Evolutionary conservation across 2,329 filamentous ascomycete genomes (phyloP), one percentile per base, ranked within the genome.

Genomic region (Rhytidhysteron rufulum): DNA sequence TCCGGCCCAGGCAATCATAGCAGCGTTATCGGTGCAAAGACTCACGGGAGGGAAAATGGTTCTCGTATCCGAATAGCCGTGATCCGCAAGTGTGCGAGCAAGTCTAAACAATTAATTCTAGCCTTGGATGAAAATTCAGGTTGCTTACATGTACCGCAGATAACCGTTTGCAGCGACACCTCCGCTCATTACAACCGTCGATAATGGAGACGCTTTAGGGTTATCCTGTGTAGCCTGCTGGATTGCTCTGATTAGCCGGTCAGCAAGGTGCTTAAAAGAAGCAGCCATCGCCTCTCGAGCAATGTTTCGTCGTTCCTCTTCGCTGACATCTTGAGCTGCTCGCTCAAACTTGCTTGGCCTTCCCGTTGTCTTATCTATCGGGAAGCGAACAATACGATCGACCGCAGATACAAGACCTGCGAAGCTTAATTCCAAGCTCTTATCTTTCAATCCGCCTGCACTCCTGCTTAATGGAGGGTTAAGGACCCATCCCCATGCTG

Each of bases 1-100:
- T 0, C 85, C 93, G 1, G 90, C 75, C 91, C 93, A 97, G 2
- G 85, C 91, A 60, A 97, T 90, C 93, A 98, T 98, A 34, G 89
- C 88, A 10, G 93, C 93, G 65, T 98, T 97, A 58, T 98, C 93
- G 0, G 88, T 96, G 60, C 93, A 97, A 39, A 91, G 73, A 31
- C 74, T 72, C 8, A 79, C 66, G 3, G 89, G 89, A n/a, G 93
- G 91, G 40, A 85, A 86, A 21, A 83, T 67, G 6, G 96, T 63
- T 9, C 73, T 54, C 20, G 94, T 62, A 48, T 79, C 53, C 0
- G 60, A 57, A 56, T 80, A 83, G 0, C 86, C 86, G 31, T 85
- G 77, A n/a, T 72, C 77, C 48, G 83, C 76, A 31, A 96, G 69
- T 37, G 73, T 78, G n/a, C 62, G 64, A 2, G 71, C 67, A 2